Percentiles rank a stretch among this genome's conserved stretches.
These are phyloP conservation scores for Mortierella sp. DNA, from an alignment of 371 early-diverging fungal species.

Conservation along the genomic window DNA sequence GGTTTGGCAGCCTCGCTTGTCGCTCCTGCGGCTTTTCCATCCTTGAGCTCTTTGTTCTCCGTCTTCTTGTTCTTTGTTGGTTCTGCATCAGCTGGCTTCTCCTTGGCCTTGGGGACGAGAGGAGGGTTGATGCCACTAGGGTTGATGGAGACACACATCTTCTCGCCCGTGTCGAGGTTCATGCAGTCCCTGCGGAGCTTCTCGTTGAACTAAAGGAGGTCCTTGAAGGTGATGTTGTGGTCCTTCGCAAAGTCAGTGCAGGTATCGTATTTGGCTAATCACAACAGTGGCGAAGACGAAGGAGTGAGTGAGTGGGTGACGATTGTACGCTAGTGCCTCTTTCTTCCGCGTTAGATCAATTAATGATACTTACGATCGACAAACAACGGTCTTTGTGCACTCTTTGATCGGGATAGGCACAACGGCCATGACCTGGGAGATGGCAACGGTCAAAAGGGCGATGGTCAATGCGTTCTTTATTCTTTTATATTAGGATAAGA, in stretches of 20 bases:
- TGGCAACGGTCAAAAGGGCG: conserved; percentile 30
- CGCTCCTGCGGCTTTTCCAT: background rate
- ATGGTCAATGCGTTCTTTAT: conserved; percentile 42
- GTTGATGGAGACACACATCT: conserved; percentile 40
- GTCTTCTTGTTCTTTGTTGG: background rate
- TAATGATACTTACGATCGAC: conserved; percentile 26
- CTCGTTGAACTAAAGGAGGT: conserved; percentile 33
- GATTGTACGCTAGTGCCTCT: background rate
- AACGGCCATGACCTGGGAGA: conserved; percentile 47
- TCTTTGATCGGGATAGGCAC: conserved; percentile 32
- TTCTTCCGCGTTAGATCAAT: background rate
- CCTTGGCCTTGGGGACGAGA: background rate
- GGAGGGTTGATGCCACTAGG: conserved; percentile 15
- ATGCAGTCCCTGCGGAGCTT: conserved; percentile 30
- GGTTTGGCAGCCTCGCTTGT: background rate
- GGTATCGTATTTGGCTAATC: conserved; percentile 4
- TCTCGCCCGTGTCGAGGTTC: conserved; percentile 28
- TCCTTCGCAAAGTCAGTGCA: conserved; percentile 14
- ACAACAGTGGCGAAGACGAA: background rate
- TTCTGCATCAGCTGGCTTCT: background rate
- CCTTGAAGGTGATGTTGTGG: conserved; percentile 16
- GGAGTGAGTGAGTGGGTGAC: background rate
- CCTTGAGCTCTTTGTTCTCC: background rate
- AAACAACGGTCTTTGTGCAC: conserved; percentile 40
- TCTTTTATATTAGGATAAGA: background rate